Conservation (phyloP, 306 rosid genomes). For the Dicorynia guianensis region DNA sequence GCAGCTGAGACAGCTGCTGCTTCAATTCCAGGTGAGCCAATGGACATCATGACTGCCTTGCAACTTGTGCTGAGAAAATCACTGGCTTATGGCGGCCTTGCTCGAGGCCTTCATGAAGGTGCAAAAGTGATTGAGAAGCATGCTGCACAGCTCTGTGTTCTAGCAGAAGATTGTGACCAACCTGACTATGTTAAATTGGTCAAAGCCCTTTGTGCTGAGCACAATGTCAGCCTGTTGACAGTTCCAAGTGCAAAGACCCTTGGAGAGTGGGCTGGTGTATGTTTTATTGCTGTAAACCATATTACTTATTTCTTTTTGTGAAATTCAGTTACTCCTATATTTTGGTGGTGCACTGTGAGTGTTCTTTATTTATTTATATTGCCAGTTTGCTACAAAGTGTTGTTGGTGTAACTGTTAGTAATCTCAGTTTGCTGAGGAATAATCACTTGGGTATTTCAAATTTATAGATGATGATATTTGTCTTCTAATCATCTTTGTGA, state of each 20-base stretch:
- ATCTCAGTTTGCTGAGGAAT: too few species aligned
- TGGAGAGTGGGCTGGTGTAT: conserved; percentile 98
- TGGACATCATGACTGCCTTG: conserved; percentile 67
- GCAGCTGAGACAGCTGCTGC: conserved; percentile 49
- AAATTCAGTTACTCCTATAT: background rate
- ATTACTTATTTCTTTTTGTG: background rate
- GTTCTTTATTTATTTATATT: background rate
- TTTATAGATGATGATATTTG: background rate
- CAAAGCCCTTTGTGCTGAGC: conserved; percentile 87
- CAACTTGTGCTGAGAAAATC: conserved; percentile 88
- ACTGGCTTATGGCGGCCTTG: conserved; percentile 84
- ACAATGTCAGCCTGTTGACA: conserved; percentile 72
- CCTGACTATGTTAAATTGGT: conserved; percentile 85
- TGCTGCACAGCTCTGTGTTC: conserved; percentile 81
- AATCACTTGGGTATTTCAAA: too few species aligned
- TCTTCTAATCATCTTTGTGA: background rate
- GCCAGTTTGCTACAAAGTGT: background rate
- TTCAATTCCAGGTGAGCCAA: conserved; percentile 48
- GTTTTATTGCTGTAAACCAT: conserved; percentile 31
- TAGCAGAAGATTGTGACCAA: conserved; percentile 91
- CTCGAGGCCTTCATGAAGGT: conserved; percentile 79
- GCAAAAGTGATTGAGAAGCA: conserved; percentile 87
- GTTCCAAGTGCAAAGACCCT: conserved; percentile 89
- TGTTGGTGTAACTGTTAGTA: too few species aligned
- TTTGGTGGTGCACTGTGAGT: background rate